Evolutionary conservation across 768 basidiomycete species (phyloP), one percentile per base, ranked within the genome.

Genomic region (Lactarius trivialis): DNA sequence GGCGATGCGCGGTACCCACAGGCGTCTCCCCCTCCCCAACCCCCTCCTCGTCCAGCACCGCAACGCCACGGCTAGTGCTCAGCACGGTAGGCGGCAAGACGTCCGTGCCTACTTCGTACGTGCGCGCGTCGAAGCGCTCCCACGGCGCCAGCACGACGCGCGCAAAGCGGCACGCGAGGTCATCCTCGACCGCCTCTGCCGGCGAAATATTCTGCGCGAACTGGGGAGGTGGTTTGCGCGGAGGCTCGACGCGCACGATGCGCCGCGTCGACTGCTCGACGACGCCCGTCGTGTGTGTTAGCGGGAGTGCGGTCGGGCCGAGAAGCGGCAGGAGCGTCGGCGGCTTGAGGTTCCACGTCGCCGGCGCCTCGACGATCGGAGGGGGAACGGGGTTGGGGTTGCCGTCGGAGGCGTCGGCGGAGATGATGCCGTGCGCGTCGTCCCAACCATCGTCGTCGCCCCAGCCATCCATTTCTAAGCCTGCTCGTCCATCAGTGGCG

Each of bases 221-320:
- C 68, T 33, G 56, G 70, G 69, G 15, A 65, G 71, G 58, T 61
- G 64, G n/a, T n/a, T n/a, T 15, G 15, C 74, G 71, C 3, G 81
- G 81, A 9, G 74, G 71, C 1, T 74, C 67, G 64, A 85, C 70
- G 11, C 78, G 72, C 58, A 78, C 76, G 70, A 91, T 74, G 34
- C 80, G 78, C 12, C 89, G 78, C 58, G 85, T 80, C 1, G 85
- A 85, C 36, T 75, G 78, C 72, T 91, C 89, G 56, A 88, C 82
- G 53, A 88, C 72, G 9, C 85, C 86, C 1, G 84, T 76, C 6
- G 76, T 79, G 67, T 89, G 87, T 0, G 88, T 87, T 56, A 80
- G 67, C 0, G 86, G 82, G 37, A 89, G 72, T 7, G 73, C 70
- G 14, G 80, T 82, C 3, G 82, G 82, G 0, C 86, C 88, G 6